Conservation (phyloP, 2,329 filamentous ascomycete species). For the Plenodomus lindquistii region DNA sequence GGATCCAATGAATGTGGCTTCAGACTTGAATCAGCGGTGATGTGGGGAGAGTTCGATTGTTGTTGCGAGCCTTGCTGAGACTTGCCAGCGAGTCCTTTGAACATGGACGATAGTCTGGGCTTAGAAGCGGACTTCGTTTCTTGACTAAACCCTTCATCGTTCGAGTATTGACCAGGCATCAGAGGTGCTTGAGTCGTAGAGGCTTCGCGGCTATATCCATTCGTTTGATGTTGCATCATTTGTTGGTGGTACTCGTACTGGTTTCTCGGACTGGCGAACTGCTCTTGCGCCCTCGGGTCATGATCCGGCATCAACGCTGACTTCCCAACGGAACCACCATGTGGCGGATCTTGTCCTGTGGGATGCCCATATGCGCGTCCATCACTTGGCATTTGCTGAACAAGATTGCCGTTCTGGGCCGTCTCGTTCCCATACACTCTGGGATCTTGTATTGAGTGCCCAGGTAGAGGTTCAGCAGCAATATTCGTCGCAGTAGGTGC, state of each 20-base stretch:
- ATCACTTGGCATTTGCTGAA: background rate
- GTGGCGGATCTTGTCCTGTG: constrained; percentile 6
- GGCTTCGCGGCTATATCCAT: constrained; percentile 46
- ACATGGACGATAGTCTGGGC: constrained; percentile 46
- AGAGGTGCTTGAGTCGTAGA: constrained; percentile 47
- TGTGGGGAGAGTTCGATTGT: constrained; percentile 4
- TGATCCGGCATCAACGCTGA: constrained; percentile 13
- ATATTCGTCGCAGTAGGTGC: background rate
- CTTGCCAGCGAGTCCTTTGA: constrained; percentile 47
- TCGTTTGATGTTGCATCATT: constrained; percentile 36
- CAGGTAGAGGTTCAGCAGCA: background rate
- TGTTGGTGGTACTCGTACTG: constrained; percentile 38
- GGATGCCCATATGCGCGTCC: too few species aligned
- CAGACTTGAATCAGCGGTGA: constrained; percentile 1
- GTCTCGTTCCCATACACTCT: background rate
- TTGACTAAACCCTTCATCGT: constrained; percentile 23
- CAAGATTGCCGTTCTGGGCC: background rate
- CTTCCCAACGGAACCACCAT: constrained; percentile 11
- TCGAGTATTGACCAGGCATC: constrained; percentile 35
- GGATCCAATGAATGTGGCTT: constrained; percentile 6
- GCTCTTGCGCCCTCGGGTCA: constrained; percentile 18
- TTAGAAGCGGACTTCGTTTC: constrained; percentile 31
- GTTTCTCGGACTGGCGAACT: constrained; percentile 19
- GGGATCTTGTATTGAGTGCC: background rate
- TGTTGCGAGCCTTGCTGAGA: constrained; percentile 17